Base-by-base conservation (phyloP, 2,329 filamentous ascomycete species). In the Ophiocordyceps australis region DNA sequence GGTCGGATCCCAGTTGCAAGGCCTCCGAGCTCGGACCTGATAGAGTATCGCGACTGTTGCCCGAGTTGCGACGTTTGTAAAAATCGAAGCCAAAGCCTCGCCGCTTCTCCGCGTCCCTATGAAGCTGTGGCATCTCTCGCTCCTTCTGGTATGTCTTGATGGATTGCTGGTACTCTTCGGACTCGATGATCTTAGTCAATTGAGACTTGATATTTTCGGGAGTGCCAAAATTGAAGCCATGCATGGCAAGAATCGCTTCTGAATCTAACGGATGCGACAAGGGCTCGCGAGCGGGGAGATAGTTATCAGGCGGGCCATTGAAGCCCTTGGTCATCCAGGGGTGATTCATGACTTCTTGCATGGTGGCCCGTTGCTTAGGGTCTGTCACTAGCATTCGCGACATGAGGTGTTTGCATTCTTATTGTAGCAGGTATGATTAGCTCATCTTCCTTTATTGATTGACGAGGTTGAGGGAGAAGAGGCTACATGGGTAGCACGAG, bases 271-370 rank as follows among this genome's bases (percentile, higher is more conserved):
- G 85, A 10, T 91, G 57, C 20, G 77, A 68, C n/a, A 95, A 50
- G 3, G 89, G 82, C 38, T 93, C 86, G 25, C 89, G 75, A 17
- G 58, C 52, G 4, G 85, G 85, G 3, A 98, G 59, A 35, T 79
- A 81, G 41, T 94, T 98, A 33, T 95, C 89, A 1, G 85, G 85
- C 7, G 83, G 73, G 3, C 69, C 71, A 41, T 65, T 77, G 48
- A 83, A 95, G 7, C 86, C 85, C 49, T 95, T 95, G 25, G 69
- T 74, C 65, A 95, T 83, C 89, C 89, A 98, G 2, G 83, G 80
- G 45, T 98, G 89, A 40, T 62, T 79, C 73, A 95, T 78, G 38
- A 98, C 91, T 49, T 98, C 89, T 29, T 74, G 63, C 51, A 98
- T 71, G 21, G 71, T 85, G 22, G 86, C 81, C 35, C 89, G 73